phyloP scores from a whole-genome alignment of 768 basidiomycete genomes.

The Mycena galericulata region DNA sequence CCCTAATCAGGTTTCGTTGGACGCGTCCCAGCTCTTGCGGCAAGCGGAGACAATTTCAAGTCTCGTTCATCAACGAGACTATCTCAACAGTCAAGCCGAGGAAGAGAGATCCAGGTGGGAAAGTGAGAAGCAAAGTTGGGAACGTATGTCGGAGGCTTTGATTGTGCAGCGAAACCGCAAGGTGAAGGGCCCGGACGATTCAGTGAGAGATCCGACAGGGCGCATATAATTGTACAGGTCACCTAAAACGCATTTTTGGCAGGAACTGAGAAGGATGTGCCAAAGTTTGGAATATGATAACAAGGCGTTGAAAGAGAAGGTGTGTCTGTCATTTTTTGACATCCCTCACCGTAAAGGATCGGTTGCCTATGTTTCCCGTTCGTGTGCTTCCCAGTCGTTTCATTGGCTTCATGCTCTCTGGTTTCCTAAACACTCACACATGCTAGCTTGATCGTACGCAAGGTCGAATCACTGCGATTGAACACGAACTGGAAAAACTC shows the following conservation, averaged over 20 bases:
- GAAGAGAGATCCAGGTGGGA: slow-evolving; percentile 74
- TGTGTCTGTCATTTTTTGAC: too few relatives aligned
- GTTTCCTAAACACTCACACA: neutral
- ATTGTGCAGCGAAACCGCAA: slow-evolving; percentile 60
- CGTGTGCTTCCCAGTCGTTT: neutral
- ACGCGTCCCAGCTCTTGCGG: slow-evolving; percentile 59
- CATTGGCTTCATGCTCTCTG: neutral
- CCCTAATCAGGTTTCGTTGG: slow-evolving; percentile 43
- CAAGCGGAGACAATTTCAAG: slow-evolving; percentile 74
- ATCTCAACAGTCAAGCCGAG: slow-evolving; percentile 61
- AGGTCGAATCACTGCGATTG: slow-evolving; percentile 63
- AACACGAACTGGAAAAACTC: slow-evolving; percentile 72
- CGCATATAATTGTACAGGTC: neutral
- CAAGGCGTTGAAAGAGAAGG: slow-evolving; percentile 69
- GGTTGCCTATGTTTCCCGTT: too few relatives aligned
- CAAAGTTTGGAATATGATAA: slow-evolving; percentile 70
- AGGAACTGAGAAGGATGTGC: slow-evolving; percentile 70
- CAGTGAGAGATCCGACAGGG: slow-evolving; percentile 50
- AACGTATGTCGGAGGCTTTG: slow-evolving; percentile 74
- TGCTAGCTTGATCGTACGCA: slow-evolving; percentile 70
- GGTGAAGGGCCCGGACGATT: slow-evolving; percentile 51
- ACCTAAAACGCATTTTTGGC: slow-evolving; percentile 20
- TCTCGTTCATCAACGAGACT: slow-evolving; percentile 69
- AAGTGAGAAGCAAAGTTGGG: slow-evolving; percentile 74
- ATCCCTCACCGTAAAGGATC: too few relatives aligned